Evolutionary conservation across 75 land plant genomes (phyloP).

Genomic region (Sequoiadendron giganteum): DNA sequence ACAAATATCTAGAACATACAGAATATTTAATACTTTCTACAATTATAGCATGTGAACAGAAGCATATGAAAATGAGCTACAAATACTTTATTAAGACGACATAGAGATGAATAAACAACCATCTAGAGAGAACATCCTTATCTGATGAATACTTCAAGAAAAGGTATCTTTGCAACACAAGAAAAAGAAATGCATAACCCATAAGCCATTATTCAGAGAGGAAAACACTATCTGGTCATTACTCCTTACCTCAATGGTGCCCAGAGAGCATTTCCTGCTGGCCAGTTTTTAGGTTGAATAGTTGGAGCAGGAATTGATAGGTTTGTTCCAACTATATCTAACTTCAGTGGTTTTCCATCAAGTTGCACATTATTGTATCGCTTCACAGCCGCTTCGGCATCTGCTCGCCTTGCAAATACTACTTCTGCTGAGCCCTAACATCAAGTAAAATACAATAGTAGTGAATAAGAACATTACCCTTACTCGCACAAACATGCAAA

Average conservation of each 20-base stretch:
- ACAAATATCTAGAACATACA: background rate
- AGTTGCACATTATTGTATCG: conserved; percentile 93
- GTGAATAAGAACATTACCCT: background rate
- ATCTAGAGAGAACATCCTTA: background rate
- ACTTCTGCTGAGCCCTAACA: conserved; percentile 94
- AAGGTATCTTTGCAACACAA: background rate
- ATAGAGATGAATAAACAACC: background rate
- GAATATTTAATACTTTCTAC: background rate
- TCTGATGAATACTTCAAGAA: background rate
- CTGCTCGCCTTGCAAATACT: conserved; percentile 64
- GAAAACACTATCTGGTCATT: background rate
- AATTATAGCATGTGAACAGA: background rate
- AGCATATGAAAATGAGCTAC: background rate
- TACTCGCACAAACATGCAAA: background rate
- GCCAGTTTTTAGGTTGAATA: conserved; percentile 19
- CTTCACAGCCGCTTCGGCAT: conserved; percentile 83
- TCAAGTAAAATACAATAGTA: background rate
- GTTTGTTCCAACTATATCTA: conserved; percentile 84
- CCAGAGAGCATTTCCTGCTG: conserved; percentile 15
- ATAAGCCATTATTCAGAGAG: background rate
- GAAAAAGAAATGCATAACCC: background rate
- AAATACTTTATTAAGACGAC: background rate
- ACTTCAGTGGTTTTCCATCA: conserved; percentile 95
- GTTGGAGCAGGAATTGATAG: conserved; percentile 36
- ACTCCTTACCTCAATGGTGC: background rate